Percentiles rank a stretch among this genome's conserved stretches.
These are phyloP conservation scores for Cytospora piceicola DNA, from an alignment of 2,329 filamentous ascomycete genomes.

Conservation along the genomic window DNA sequence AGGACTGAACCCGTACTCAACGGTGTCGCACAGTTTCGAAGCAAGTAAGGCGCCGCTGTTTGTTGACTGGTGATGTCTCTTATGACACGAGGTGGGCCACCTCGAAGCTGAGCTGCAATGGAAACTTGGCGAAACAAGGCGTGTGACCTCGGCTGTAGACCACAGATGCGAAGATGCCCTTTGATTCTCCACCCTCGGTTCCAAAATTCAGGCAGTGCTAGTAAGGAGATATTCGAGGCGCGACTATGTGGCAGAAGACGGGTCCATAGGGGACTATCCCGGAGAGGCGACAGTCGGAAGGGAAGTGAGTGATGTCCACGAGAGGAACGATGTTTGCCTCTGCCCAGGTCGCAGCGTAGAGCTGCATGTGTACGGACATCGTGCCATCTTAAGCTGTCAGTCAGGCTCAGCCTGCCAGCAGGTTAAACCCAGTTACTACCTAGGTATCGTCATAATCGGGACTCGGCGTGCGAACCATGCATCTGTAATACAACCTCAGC, in stretches of 20 bases:
- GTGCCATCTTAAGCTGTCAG: background rate
- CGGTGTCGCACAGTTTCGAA: background rate
- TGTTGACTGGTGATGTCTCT: slow-evolving; percentile 5
- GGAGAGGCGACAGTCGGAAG: background rate
- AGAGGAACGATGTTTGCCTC: background rate
- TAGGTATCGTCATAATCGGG: background rate
- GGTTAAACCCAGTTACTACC: background rate
- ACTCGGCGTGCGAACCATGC: background rate
- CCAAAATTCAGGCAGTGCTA: background rate
- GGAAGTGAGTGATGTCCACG: background rate
- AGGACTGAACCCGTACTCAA: background rate
- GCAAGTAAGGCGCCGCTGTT: slow-evolving; percentile 1
- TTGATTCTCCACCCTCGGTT: background rate
- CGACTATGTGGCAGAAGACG: background rate
- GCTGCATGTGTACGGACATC: too few species aligned
- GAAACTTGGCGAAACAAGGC: slow-evolving; percentile 10
- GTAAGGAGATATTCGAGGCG: background rate
- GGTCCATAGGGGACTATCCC: background rate
- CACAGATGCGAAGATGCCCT: background rate
- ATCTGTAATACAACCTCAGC: background rate
- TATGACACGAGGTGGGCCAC: background rate
- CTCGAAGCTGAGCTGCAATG: background rate
- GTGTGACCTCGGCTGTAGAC: background rate
- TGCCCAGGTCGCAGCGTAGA: background rate
- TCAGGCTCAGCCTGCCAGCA: background rate